phyloP scores from a whole-genome alignment of 2,329 filamentous ascomycete genomes.

The Aspergillus nomiae region DNA sequence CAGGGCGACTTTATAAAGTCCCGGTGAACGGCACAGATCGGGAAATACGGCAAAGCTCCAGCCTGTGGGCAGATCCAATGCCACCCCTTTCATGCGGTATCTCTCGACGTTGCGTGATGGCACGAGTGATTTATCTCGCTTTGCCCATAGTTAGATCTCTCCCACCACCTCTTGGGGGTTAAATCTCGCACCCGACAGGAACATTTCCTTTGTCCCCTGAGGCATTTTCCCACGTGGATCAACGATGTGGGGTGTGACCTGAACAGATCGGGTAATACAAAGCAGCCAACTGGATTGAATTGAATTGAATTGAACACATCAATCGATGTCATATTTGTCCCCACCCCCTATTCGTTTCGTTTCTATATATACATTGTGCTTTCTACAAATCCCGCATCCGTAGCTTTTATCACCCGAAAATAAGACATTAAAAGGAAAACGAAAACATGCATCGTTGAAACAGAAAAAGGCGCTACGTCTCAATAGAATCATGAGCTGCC shows the following conservation, averaged over 20 bases:
- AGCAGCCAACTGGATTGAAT: not conserved
- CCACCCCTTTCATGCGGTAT: not conserved
- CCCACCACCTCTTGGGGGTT: not conserved
- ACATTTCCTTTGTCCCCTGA: not conserved
- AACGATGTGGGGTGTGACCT: not conserved
- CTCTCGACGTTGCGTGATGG: not conserved
- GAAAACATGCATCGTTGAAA: conserved; percentile 9
- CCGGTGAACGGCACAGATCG: conserved; percentile 2
- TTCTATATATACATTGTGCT: conserved; percentile 8
- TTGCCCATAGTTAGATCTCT: not conserved
- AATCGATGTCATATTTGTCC: not conserved
- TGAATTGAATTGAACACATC: not conserved
- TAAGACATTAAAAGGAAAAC: conserved; percentile 3
- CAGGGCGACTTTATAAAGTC: not conserved
- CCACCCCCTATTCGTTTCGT: not conserved
- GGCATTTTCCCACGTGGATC: conserved; percentile 3
- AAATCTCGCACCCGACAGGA: not conserved
- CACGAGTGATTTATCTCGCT: not conserved
- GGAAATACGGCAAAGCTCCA: not conserved
- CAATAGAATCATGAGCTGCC: conserved; percentile 27
- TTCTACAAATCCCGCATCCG: not conserved
- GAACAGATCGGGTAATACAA: not conserved
- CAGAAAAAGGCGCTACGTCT: not conserved
- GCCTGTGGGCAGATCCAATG: conserved; percentile 1
- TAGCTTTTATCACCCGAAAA: not conserved